Evolutionary conservation across 192 early-diverging fungal species (phyloP).

Genomic region (Gryganskiella cystojenkinii): DNA sequence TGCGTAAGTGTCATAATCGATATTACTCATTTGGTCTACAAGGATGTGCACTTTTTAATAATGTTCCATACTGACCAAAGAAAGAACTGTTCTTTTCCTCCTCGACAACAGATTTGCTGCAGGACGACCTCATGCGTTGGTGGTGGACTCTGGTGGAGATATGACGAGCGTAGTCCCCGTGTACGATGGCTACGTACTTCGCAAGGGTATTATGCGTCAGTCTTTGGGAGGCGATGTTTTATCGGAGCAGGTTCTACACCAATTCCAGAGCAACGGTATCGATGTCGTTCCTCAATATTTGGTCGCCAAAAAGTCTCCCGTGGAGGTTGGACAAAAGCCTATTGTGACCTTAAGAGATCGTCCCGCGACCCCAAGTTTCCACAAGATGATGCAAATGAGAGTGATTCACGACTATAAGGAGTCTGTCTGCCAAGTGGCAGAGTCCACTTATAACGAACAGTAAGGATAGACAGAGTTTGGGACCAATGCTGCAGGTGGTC

Average conservation of each 20-base stretch:
- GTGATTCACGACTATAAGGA: slow-evolving; percentile 96
- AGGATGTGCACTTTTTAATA: no score
- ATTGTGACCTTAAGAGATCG: slow-evolving; percentile 61
- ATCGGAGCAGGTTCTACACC: slow-evolving; percentile 76
- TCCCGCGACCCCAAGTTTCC: slow-evolving; percentile 73
- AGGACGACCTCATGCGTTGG: slow-evolving; percentile 87
- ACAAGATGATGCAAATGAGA: slow-evolving; percentile 78
- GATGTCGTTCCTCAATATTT: slow-evolving; percentile 86
- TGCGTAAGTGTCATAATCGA: slow-evolving; percentile 66
- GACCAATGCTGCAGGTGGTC: no score
- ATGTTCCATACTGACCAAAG: slow-evolving; percentile 10
- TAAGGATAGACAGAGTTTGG: no score
- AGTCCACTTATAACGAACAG: slow-evolving; percentile 75
- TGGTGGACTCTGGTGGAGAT: slow-evolving; percentile 92
- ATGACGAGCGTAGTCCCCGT: slow-evolving; percentile 95
- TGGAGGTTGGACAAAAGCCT: slow-evolving; percentile 77
- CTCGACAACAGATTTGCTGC: slow-evolving; percentile 81
- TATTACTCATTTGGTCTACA: background rate
- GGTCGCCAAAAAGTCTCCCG: slow-evolving; percentile 78
- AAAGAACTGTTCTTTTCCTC: background rate
- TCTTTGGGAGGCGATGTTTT: slow-evolving; percentile 86
- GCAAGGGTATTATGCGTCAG: slow-evolving; percentile 83
- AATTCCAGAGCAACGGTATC: slow-evolving; percentile 67
- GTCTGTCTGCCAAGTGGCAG: slow-evolving; percentile 87
- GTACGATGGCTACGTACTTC: slow-evolving; percentile 95